A percentile compares a stretch with the other conserved stretches of the same genome.
Evolutionary conservation across 2,329 filamentous ascomycete genomes (phyloP).

Genomic region (Stagonosporopsis chrysanthemi): DNA sequence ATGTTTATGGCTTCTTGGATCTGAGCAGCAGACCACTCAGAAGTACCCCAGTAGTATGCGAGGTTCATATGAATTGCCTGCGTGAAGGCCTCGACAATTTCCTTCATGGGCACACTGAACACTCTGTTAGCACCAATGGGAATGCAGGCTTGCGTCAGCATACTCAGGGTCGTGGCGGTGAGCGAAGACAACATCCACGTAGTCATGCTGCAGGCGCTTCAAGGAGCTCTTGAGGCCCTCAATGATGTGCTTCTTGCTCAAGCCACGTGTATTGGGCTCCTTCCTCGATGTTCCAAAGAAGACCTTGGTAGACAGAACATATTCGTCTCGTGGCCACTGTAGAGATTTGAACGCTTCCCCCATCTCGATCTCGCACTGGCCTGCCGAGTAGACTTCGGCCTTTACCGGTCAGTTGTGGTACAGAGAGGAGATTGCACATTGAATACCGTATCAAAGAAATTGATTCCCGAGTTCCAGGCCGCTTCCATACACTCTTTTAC

Average conservation of each 20-base stretch:
- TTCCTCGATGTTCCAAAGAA: conserved; percentile 65
- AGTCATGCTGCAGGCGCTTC: conserved; percentile 68
- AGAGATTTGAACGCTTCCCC: conserved; percentile 58
- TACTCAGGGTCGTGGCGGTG: conserved; percentile 64
- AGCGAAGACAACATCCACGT: conserved; percentile 70
- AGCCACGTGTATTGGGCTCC: conserved; percentile 62
- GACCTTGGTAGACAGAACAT: conserved; percentile 45
- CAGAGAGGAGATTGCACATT: too few species aligned
- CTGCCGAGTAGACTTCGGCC: conserved; percentile 63
- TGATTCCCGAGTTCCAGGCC: conserved; percentile 59
- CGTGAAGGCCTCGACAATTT: conserved; percentile 65
- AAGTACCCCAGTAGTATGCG: conserved; percentile 63
- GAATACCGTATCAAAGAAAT: conserved; percentile 56
- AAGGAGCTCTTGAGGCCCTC: conserved; percentile 66
- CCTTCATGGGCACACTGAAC: conserved; percentile 64
- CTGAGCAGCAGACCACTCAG: conserved; percentile 66
- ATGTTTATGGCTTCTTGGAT: conserved; percentile 67
- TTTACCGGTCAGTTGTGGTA: too few species aligned
- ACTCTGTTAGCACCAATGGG: conserved; percentile 15
- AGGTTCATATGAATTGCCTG: conserved; percentile 63
- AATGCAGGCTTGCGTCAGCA: neutral
- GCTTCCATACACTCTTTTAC: conserved; percentile 61
- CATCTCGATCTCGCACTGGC: conserved; percentile 69
- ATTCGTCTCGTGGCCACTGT: conserved; percentile 54
- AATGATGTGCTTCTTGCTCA: conserved; percentile 61